Evolutionary conservation across 257 asterid species (phyloP), one percentile per base, ranked within the genome.

Genomic region (Ballota nigra): DNA sequence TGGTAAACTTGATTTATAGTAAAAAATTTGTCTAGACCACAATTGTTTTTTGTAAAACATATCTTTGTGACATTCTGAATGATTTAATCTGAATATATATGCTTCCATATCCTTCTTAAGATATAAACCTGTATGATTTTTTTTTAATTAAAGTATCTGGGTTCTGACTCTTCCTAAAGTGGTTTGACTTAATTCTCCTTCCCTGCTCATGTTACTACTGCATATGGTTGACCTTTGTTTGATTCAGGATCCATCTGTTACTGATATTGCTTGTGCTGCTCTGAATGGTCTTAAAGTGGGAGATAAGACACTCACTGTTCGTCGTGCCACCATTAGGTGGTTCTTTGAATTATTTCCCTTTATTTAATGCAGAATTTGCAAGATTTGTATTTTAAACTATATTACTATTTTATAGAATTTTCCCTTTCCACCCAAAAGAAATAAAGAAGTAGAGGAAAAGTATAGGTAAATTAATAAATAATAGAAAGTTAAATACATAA

Each of bases 221-320:
- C 68, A 15, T 73, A 26, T 34, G 23, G 51, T 68, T 77, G 40
- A 33, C 49, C 72, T 68, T 22, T 68, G 66, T 67, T 73, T 76
- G 62, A 53, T 74, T 72, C 73, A 87, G 86, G 89, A 87, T 68
- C 85, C 86, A 57, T 79, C 88, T 40, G 84, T 82, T 70, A 85
- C 90, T 4, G 90, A 85, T 78, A 75, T 85, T 66, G 90, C 90
- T 13, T 85, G 90, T 78, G 90, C 90, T 68, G 83, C 90, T 76
- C 79, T 85, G 52, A 85, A 85, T 78, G 90, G 90, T 59, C 58
- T 85, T 40, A 85, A 85, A 81, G 86, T 85, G 59, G 87, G 90
- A 40, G 90, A 85, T 58, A 85, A 85, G 70, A 85, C 90, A 6
- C 87, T 85, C 66, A 85, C 90, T 29, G 90, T 85, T 56, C 72